Evolutionary conservation across 1,284 basidiomycete species (phyloP).

Genomic region (Earliella scabrosa): DNA sequence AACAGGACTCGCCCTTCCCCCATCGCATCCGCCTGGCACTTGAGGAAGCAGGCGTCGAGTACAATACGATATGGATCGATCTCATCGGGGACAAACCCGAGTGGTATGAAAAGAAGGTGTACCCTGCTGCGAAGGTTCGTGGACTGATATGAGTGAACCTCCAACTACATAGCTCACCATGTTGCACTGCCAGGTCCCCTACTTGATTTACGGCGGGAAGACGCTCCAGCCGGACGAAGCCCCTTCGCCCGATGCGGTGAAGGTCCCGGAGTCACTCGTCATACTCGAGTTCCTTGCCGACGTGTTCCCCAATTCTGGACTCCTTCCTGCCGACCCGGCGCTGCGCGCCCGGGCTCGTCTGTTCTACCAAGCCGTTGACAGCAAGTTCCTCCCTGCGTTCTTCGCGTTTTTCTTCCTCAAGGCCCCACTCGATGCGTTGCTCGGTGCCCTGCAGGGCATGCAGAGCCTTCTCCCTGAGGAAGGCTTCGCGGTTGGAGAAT

Average conservation of each 20-base stretch:
- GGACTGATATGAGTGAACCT: too few relatives aligned
- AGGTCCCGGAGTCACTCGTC: slow-evolving; percentile 62
- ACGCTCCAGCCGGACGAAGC: slow-evolving; percentile 45
- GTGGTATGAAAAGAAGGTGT: neutral
- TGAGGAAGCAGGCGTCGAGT: neutral
- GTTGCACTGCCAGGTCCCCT: slow-evolving; percentile 41
- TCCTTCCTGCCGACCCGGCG: slow-evolving; percentile 57
- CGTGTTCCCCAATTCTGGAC: slow-evolving; percentile 44
- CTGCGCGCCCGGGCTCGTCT: slow-evolving; percentile 57
- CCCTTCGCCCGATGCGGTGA: slow-evolving; percentile 57
- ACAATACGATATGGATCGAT: neutral
- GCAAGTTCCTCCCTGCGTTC: slow-evolving; percentile 44
- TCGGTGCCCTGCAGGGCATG: slow-evolving; percentile 37
- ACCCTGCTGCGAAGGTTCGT: neutral
- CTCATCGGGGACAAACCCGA: neutral
- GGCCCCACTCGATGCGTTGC: slow-evolving; percentile 46
- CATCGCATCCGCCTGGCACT: neutral
- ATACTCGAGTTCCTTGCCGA: slow-evolving; percentile 66
- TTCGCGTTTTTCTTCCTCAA: slow-evolving; percentile 30
- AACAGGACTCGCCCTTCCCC: neutral
- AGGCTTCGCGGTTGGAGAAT: slow-evolving; percentile 39
- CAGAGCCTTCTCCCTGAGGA: slow-evolving; percentile 30
- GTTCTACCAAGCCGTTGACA: slow-evolving; percentile 56
- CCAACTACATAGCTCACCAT: too few relatives aligned
- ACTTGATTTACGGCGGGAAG: slow-evolving; percentile 59